These are phyloP conservation scores for Hysterium pulicare DNA, from an alignment of 2,329 filamentous ascomycete genomes.

Conservation along the genomic window DNA sequence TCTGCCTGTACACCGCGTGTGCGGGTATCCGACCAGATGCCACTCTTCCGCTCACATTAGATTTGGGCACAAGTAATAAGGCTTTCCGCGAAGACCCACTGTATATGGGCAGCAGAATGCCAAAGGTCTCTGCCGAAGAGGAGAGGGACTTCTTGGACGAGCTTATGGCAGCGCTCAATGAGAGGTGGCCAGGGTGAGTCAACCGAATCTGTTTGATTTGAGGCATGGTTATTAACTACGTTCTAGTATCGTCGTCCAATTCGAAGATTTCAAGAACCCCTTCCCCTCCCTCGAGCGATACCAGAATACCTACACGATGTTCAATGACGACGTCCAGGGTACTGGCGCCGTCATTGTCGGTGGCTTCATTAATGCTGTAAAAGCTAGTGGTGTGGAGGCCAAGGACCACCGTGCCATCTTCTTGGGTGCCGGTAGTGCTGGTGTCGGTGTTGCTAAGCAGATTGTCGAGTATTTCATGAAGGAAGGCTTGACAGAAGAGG, in stretches of 20 bases:
- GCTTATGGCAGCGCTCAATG: constrained; percentile 87
- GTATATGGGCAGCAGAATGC: constrained; percentile 84
- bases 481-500: constrained; percentile 82
- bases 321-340: constrained; percentile 98
- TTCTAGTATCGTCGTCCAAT: constrained; percentile 73
- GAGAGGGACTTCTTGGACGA: constrained; percentile 94
- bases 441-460: constrained; percentile 96
- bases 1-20: constrained; percentile 90
- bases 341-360: constrained; percentile 92
- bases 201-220: too few species aligned
- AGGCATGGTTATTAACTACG: constrained; percentile 33
- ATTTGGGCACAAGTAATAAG: constrained; percentile 63
- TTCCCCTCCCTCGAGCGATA: constrained; percentile 93
- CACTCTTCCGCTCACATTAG: constrained; percentile 61
- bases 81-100: constrained; percentile 71
- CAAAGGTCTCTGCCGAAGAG: constrained; percentile 72
- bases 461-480: constrained; percentile 96
- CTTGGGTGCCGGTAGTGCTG: constrained; percentile 91
- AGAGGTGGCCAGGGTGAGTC: constrained; percentile 65
- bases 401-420: constrained; percentile 94
- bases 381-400: constrained; percentile 77
- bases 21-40: constrained; percentile 84
- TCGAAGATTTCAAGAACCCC: constrained; percentile 96
- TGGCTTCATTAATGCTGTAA: constrained; percentile 73
- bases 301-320: constrained; percentile 84